phyloP scores from a whole-genome alignment of 768 basidiomycete genomes.

The Collybia mongolica region DNA sequence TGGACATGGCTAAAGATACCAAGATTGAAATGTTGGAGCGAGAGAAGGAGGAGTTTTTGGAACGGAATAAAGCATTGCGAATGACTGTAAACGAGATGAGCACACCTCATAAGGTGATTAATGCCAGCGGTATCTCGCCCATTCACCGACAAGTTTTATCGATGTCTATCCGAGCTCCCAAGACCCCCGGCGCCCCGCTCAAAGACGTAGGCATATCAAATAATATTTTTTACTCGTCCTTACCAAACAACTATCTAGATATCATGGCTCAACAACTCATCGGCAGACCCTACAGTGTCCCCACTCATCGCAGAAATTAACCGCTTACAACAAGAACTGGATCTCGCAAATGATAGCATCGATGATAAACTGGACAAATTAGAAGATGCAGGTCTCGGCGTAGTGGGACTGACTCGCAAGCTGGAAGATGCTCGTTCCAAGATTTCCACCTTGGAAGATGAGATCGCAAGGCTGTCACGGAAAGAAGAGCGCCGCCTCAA shows the following conservation, averaged over 20 bases:
- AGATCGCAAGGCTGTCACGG: constrained; percentile 61
- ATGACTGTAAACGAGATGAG: constrained; percentile 47
- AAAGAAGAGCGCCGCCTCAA: constrained; percentile 68
- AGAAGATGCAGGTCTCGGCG: constrained; percentile 75
- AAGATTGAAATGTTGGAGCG: constrained; percentile 75
- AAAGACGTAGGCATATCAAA: constrained; percentile 59
- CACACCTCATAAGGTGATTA: constrained; percentile 58
- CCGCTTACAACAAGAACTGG: constrained; percentile 73
- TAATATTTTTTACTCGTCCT: not conserved
- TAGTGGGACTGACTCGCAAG: constrained; percentile 66
- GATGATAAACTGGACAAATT: constrained; percentile 88
- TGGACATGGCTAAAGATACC: constrained; percentile 74
- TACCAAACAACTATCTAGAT: constrained; percentile 38
- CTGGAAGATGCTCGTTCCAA: constrained; percentile 68
- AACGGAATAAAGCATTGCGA: constrained; percentile 62
- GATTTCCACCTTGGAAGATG: constrained; percentile 61
- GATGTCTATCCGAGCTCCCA: constrained; percentile 67
- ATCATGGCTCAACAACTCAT: constrained; percentile 70
- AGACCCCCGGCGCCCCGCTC: constrained; percentile 77
- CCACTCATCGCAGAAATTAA: constrained; percentile 73
- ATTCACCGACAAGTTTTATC: constrained; percentile 71
- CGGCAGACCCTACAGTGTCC: constrained; percentile 52
- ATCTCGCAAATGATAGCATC: constrained; percentile 78
- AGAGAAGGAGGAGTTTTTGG: constrained; percentile 74
- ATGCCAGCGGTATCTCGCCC: constrained; percentile 66